phyloP scores from a whole-genome alignment of 192 early-diverging fungal genomes.

The Spinellus fusiger region DNA sequence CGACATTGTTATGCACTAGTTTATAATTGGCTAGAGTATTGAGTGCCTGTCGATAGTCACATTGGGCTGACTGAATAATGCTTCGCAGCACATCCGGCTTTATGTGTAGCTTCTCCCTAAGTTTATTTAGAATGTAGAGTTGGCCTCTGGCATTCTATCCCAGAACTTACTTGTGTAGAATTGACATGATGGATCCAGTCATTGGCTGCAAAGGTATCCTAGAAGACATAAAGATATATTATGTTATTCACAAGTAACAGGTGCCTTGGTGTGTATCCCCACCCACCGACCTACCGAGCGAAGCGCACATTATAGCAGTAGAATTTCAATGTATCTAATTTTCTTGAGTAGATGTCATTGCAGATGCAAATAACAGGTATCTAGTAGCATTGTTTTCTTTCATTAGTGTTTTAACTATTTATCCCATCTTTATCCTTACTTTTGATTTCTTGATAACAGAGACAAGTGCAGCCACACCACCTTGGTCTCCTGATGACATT shows the following conservation, averaged over 20 bases:
- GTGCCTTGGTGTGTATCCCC: background rate
- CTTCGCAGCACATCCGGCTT: slow-evolving; percentile 73
- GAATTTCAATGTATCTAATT: slow-evolving; percentile 77
- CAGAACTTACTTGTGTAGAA: too few species aligned
- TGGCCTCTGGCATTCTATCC: background rate
- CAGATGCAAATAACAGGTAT: slow-evolving; percentile 99
- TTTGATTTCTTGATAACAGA: slow-evolving; percentile 85
- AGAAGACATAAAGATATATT: too few species aligned
- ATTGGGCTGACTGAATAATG: slow-evolving; percentile 70
- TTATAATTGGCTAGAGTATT: slow-evolving; percentile 92
- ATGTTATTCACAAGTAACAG: slow-evolving; percentile 6
- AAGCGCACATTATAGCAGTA: slow-evolving; percentile 83
- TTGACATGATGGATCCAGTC: too few species aligned
- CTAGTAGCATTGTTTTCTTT: slow-evolving; percentile 25
- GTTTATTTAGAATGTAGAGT: background rate
- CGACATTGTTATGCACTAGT: slow-evolving; percentile 56
- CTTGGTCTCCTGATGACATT: slow-evolving; percentile 96
- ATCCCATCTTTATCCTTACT: slow-evolving; percentile 28
- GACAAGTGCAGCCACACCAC: slow-evolving; percentile 83
- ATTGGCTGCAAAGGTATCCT: too few species aligned
- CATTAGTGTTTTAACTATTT: background rate
- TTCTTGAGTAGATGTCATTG: slow-evolving; percentile 86
- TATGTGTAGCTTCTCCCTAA: slow-evolving; percentile 70
- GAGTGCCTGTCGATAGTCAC: slow-evolving; percentile 94
- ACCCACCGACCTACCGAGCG: slow-evolving; percentile 52